phyloP scores from a whole-genome alignment of 768 basidiomycete species.

The Rhizopogon roseolus region DNA sequence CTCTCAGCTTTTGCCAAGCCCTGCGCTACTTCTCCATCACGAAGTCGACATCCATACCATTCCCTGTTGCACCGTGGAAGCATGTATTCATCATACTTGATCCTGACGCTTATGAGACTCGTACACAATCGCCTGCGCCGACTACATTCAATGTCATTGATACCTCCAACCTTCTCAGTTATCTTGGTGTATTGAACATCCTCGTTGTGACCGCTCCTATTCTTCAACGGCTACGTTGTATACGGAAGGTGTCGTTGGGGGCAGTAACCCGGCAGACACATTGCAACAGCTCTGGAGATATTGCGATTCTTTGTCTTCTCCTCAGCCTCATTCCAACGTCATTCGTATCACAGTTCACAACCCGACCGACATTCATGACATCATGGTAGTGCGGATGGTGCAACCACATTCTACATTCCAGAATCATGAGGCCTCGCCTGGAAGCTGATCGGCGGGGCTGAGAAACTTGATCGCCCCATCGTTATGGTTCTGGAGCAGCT shows the following conservation, averaged over 20 bases:
- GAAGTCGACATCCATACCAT: conserved; percentile 10
- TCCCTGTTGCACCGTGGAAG: conserved; percentile 20
- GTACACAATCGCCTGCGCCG: conserved; percentile 17
- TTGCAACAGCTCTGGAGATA: conserved; percentile 23
- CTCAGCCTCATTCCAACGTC: conserved; percentile 21
- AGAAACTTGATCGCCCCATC: neutral
- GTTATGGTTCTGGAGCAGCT: conserved; percentile 18
- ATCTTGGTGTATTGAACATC: conserved; percentile 25
- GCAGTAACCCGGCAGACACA: conserved; percentile 5
- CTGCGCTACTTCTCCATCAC: conserved; percentile 9
- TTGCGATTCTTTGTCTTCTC: conserved; percentile 21
- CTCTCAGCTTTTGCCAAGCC: conserved; percentile 22
- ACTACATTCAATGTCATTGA: conserved; percentile 27
- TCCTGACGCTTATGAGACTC: conserved; percentile 13
- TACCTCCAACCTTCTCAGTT: conserved; percentile 27
- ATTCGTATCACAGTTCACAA: conserved; percentile 23
- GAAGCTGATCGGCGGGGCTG: conserved; percentile 11
- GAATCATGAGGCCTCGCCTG: conserved; percentile 21
- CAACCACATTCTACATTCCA: neutral
- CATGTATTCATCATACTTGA: conserved; percentile 17
- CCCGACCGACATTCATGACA: conserved; percentile 22
- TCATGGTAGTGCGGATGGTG: conserved; percentile 2
- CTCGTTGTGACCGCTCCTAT: conserved; percentile 17
- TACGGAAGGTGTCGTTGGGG: conserved; percentile 20
- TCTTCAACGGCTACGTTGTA: conserved; percentile 21